A percentile compares a stretch with the other conserved stretches of the same genome.
Evolutionary conservation across 805 yeast genomes (phyloP).

Genomic region (Nakazawaea pomicola): DNA sequence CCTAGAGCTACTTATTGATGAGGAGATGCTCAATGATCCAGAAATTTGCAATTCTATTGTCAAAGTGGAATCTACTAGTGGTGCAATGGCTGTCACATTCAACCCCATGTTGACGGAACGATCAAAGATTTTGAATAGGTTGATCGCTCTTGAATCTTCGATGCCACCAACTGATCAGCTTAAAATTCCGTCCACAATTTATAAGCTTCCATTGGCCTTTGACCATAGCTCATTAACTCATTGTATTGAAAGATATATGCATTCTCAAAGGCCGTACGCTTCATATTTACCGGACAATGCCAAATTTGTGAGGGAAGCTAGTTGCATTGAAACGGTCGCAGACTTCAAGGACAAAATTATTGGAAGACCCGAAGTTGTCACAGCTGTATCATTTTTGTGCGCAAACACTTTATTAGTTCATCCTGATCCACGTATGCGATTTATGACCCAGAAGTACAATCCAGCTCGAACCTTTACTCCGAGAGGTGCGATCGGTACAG

Average conservation of each 20-base stretch:
- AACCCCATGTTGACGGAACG: constrained; percentile 18
- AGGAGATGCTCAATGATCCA: too few species aligned
- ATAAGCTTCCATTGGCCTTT: constrained; percentile 21
- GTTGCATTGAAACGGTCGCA: constrained; percentile 20
- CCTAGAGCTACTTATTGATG: constrained; percentile 16
- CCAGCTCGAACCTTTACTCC: constrained; percentile 29
- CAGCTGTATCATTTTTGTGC: constrained; percentile 26
- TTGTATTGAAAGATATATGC: constrained; percentile 23
- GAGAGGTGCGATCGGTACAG: constrained; percentile 26
- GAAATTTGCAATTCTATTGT: too few species aligned
- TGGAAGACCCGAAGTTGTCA: constrained; percentile 22
- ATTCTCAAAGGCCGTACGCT: constrained; percentile 27
- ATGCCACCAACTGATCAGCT: constrained; percentile 23
- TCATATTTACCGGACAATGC: constrained; percentile 24
- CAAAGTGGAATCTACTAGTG: constrained; percentile 20
- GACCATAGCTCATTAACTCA: constrained; percentile 21
- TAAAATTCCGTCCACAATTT: constrained; percentile 22
- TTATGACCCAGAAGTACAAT: constrained; percentile 24
- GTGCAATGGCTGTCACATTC: constrained; percentile 22
- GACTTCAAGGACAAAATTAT: constrained; percentile 20
- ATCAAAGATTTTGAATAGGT: constrained; percentile 13
- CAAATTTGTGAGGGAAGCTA: constrained; percentile 24
- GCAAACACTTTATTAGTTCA: constrained; percentile 25
- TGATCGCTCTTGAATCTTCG: constrained; percentile 18
- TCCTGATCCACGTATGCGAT: constrained; percentile 26